Conservation (phyloP, 257 asterid species). For the Solanum tacnaense region DNA sequence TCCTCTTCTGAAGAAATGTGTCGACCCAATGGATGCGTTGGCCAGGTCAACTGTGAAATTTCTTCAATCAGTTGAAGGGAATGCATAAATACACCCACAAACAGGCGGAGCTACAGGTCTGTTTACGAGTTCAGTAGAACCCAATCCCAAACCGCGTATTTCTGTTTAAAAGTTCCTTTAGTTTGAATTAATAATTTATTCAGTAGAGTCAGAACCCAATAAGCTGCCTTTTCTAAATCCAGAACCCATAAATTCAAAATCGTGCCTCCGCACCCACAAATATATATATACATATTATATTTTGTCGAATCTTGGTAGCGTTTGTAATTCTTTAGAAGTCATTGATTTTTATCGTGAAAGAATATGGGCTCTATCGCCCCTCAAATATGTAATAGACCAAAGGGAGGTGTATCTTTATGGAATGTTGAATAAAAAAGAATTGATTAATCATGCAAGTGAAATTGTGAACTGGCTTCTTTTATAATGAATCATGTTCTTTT, state of each 20-base stretch:
- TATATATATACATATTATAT: neutral
- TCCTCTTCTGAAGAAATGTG: constrained; percentile 55
- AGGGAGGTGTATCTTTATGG: neutral
- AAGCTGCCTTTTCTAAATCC: neutral
- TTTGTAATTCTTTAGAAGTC: neutral
- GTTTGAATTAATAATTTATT: neutral
- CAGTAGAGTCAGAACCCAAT: neutral
- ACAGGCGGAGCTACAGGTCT: neutral
- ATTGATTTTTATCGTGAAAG: neutral
- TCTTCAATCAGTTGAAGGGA: constrained; percentile 24
- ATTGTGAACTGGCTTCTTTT: neutral
- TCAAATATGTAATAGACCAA: neutral
- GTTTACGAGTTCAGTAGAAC: neutral
- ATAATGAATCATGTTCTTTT: neutral
- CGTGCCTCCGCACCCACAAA: neutral
- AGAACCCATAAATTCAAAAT: neutral
- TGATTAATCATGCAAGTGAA: neutral
- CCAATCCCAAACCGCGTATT: neutral
- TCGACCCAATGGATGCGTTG: constrained; percentile 57
- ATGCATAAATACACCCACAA: neutral
- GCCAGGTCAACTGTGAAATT: constrained; percentile 40
- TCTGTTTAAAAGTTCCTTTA: neutral
- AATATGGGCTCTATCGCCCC: neutral
- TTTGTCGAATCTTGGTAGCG: neutral
- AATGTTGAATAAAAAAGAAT: neutral